These are phyloP conservation scores for Blastobotrys buckinghamii DNA, from an alignment of 1,139 yeast genomes.

Conservation along the genomic window DNA sequence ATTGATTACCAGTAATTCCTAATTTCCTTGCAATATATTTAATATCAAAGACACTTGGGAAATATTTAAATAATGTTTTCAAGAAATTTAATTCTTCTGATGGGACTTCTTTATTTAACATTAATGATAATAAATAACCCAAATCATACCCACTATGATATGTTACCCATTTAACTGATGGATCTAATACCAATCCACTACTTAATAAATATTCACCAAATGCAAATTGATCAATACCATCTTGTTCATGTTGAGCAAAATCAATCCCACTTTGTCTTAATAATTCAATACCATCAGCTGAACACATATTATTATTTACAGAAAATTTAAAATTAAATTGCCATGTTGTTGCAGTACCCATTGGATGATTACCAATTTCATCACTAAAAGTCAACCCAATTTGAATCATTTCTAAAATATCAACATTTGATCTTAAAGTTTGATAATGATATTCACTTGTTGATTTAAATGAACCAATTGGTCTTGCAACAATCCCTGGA, in stretches of 20 bases:
- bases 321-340: conserved; percentile 90
- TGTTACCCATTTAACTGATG: conserved; percentile 77
- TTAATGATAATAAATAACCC: conserved; percentile 76
- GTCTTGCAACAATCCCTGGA: conserved; percentile 94
- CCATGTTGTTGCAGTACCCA: conserved; percentile 65
- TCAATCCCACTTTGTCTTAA: conserved; percentile 81
- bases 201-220: conserved; percentile 84
- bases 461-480: conserved; percentile 90
- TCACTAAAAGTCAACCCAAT: conserved; percentile 83
- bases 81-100: conserved; percentile 74
- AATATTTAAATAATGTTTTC: conserved; percentile 62
- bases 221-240: conserved; percentile 72
- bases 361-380: conserved; percentile 68
- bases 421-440: conserved; percentile 87
- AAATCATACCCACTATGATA: conserved; percentile 90
- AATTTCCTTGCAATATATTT: conserved; percentile 61
- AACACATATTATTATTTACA: conserved; percentile 66
- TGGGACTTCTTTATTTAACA: conserved; percentile 75
- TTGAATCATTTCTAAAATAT: conserved; percentile 78
- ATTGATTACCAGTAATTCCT: conserved; percentile 31
- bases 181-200: conserved; percentile 75
- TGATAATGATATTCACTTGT: conserved; percentile 94
- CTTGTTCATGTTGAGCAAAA: conserved; percentile 64
- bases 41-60: conserved; percentile 82
- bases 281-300: conserved; percentile 66